Evolutionary conservation across 1,139 yeast genomes (phyloP).

Genomic region (Hyphopichia wangnamkhiaoensis): DNA sequence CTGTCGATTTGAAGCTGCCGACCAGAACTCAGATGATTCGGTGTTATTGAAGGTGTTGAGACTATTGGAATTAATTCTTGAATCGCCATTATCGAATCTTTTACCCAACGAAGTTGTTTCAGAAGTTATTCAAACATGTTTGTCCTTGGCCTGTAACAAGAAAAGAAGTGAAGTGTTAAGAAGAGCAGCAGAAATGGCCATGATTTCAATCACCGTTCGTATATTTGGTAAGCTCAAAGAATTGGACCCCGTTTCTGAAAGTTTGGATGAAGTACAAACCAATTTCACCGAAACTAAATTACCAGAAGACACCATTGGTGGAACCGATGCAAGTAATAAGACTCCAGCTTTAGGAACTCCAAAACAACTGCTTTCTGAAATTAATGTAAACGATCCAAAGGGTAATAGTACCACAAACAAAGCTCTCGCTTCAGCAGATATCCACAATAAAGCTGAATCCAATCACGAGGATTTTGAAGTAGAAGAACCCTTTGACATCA

Average conservation of each 20-base stretch:
- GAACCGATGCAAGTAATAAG: slow-evolving; percentile 21
- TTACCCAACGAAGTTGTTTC: slow-evolving; percentile 82
- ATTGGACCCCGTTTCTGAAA: slow-evolving; percentile 52
- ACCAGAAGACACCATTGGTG: slow-evolving; percentile 46
- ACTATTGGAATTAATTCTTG: slow-evolving; percentile 67
- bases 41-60: slow-evolving; percentile 81
- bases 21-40: slow-evolving; percentile 90
- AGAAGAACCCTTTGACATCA: slow-evolving; percentile 61
- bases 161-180: slow-evolving; percentile 88
- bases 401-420: not conserved
- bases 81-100: slow-evolving; percentile 61
- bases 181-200: slow-evolving; percentile 85
- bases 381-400: not conserved
- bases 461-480: not conserved
- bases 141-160: slow-evolving; percentile 90
- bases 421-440: not conserved
- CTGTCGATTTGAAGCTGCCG: slow-evolving; percentile 95
- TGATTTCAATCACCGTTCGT: slow-evolving; percentile 67
- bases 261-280: slow-evolving; percentile 31
- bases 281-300: slow-evolving; percentile 36
- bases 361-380: slow-evolving; percentile 1
- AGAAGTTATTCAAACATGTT: slow-evolving; percentile 88
- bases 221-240: slow-evolving; percentile 63
- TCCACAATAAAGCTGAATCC: not conserved
- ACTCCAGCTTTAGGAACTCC: slow-evolving; percentile 4